Evolutionary conservation across 129 eudicot genomes (phyloP), one percentile per base, ranked within the genome.

Genomic region (Glebionis coronaria): DNA sequence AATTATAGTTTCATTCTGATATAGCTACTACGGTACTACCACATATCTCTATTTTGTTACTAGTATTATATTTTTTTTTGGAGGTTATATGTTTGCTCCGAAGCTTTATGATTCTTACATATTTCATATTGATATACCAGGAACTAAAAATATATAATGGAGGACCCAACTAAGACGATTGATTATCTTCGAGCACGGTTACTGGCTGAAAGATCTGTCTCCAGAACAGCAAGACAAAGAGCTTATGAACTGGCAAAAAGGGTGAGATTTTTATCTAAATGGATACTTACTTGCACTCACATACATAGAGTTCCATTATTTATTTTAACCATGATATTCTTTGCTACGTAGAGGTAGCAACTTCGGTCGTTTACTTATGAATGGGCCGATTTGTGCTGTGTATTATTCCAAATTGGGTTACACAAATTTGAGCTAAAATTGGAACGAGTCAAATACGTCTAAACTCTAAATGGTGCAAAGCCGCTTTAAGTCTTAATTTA

Each of bases 161-260:
- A 82, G 69, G 95, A 88, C 68, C 63, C 87, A 51, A 73, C 83
- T 69, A 88, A 78, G 84, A 93, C 92, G n/a, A 82, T 93, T 72
- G 90, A 89, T 50, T 86, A 49, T 79, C 98, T 93, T 63, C 86
- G 98, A 66, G 98, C 95, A 56, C 78, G 88, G 19, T 84, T 93
- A 68, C 74, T 82, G 61, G 79, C 96, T 23, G 98, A 93, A 79
- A 93, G 98, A 75, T 80, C 95, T 35, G 91, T 93, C 67, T 88
- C 96, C 31, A 86, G 79, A 77, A 67, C 98, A 15, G 87, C 98
- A 56, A 86, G 80, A 61, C 87, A 84, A 67, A 84, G 95, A 79
- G 91, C 92, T 69, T 78, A 84, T 79, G 98, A 88, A 68, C 85
- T 88, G 82, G 84, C 87, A 46, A 87, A 83, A 86, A 80, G 92